Evolutionary conservation across 177 flowering plant genomes (phyloP), one percentile per base, ranked within the genome.

Genomic region (Vitis hybrid): DNA sequence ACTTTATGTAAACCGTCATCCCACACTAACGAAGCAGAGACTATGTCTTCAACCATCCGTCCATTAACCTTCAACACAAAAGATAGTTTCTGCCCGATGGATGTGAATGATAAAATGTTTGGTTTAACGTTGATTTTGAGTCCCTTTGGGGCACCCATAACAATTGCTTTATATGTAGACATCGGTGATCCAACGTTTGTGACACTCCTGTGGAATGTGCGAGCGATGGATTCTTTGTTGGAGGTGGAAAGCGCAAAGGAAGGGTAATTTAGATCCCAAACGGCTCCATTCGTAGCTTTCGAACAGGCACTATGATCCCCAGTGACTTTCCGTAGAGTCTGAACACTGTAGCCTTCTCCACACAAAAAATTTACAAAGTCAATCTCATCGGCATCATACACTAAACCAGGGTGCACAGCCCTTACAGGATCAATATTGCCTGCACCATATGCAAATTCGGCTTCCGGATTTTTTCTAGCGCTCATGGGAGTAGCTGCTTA

Each of bases 11-110:
- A 58, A 18, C 80, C 80, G 68, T 76, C 82, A 53, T 65, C 73
- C 82, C 82, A 80, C 19, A 61, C 65, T 65, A 80, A 62, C 59
- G 76, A 68, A 68, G 80, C 64, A 47, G 80, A 73, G 0, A 66
- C 64, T 0, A 67, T 56, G 3, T 22, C 11, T 18, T 10, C 7
- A 31, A 10, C 22, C 1, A 70, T 28, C 1, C n/a, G 19, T 15
- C 82, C 82, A 52, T 71, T 49, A 38, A 79, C 19, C 7, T 54
- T 62, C 28, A 79, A 9, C 10, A 58, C 24, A 51, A 63, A 75
- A 0, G 73, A 24, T 19, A 13, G 59, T 47, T 75, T 65, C 22
- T 75, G 22, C 17, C 71, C 71, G 1, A 73, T 17, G 24, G 58
- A 68, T 49, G 44, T 66, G 69, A 72, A 72, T 10, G 71, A 53